phyloP scores from a whole-genome alignment of 345 rosid genomes.

The Clarkia xantiana region DNA sequence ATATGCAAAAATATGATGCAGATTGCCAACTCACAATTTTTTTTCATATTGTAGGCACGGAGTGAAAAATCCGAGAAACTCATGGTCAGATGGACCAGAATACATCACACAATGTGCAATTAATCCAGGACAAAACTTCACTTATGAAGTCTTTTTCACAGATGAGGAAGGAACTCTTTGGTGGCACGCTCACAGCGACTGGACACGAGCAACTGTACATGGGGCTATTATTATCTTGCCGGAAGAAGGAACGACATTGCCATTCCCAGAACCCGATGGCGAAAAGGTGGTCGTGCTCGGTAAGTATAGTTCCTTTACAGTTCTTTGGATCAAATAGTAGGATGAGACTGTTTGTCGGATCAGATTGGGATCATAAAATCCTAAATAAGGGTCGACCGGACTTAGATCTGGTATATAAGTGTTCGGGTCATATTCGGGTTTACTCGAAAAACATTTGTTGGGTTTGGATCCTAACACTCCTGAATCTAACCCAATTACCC shows the following conservation, averaged over 20 bases:
- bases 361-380: too few species aligned
- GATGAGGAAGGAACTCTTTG: constrained; percentile 16
- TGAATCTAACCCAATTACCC: too few species aligned
- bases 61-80: constrained; percentile 9
- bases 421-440: too few species aligned
- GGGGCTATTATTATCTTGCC: constrained; percentile 13
- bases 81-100: constrained; percentile 19
- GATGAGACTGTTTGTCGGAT: too few species aligned
- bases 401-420: too few species aligned
- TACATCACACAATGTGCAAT: constrained; percentile 16
- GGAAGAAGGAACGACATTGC: background rate
- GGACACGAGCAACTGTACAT: constrained; percentile 14
- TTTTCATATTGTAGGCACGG: constrained; percentile 6
- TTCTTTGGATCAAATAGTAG: too few species aligned
- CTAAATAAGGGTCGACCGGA: too few species aligned
- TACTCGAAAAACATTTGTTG: too few species aligned
- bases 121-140: constrained; percentile 8
- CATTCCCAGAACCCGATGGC: constrained; percentile 8
- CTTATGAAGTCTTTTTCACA: constrained; percentile 8
- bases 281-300: constrained; percentile 12
- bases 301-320: background rate
- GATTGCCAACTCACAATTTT: too few species aligned
- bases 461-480: too few species aligned
- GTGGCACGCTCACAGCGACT: constrained; percentile 11
- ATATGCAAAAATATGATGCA: background rate